These are phyloP conservation scores for Terfezia boudieri DNA, from an alignment of 495 filamentous ascomycete genomes.

Conservation along the genomic window DNA sequence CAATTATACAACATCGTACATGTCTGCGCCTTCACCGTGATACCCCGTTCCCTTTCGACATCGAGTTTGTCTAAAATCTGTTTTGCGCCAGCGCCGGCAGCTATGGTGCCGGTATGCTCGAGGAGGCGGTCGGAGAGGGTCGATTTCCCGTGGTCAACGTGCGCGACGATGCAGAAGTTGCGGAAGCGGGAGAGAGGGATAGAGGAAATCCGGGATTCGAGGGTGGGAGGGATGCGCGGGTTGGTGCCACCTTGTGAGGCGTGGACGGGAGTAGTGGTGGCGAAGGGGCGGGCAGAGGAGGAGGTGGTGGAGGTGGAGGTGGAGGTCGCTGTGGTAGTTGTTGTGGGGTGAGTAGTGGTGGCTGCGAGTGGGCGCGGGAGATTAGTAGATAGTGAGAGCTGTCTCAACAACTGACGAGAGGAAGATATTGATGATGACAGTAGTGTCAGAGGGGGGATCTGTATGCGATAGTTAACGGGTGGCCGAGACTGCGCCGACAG, in stretches of 20 bases:
- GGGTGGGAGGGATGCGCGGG: constrained; percentile 27
- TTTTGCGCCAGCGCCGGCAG: constrained; percentile 56
- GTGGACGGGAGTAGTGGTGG: constrained; percentile 13
- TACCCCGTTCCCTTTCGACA: constrained; percentile 84
- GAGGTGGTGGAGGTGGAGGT: not conserved
- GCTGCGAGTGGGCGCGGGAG: not conserved
- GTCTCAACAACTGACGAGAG: not conserved
- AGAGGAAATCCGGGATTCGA: constrained; percentile 60
- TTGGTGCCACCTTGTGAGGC: constrained; percentile 1
- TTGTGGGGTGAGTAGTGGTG: not conserved
- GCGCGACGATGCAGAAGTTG: constrained; percentile 96
- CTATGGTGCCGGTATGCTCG: constrained; percentile 85
- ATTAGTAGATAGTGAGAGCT: not conserved
- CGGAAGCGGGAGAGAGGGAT: constrained; percentile 84
- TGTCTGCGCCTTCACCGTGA: constrained; percentile 97
- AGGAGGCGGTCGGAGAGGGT: constrained; percentile 81
- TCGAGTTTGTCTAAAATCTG: constrained; percentile 94
- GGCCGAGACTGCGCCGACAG: constrained; percentile 23
- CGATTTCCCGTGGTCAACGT: constrained; percentile 96
- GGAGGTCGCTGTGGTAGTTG: not conserved
- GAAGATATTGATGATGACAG: not conserved
- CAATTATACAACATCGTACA: constrained; percentile 91
- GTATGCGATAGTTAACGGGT: constrained; percentile 2
- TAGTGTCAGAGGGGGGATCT: not conserved
- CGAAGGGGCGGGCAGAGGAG: not conserved